phyloP scores from a whole-genome alignment of 805 yeast genomes.

The Yarrowia yakushimensis region DNA sequence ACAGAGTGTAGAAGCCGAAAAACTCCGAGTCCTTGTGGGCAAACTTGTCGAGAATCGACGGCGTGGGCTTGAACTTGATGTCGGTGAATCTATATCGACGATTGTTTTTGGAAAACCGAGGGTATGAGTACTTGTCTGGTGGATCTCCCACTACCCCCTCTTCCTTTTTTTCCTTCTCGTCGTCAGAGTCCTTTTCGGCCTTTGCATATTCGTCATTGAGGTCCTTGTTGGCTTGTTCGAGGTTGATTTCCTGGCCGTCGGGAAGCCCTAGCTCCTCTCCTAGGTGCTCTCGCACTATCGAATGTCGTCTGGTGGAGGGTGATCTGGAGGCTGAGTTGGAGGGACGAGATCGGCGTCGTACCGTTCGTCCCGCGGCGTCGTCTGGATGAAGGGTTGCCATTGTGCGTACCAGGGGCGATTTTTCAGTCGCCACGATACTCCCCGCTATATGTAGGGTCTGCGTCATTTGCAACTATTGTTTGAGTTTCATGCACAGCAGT shows the following conservation, averaged over 20 bases:
- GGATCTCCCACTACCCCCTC: background rate
- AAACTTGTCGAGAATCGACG: conserved; percentile 7
- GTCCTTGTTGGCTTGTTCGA: background rate
- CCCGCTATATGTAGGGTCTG: conserved; percentile 18
- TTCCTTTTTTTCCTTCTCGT: background rate
- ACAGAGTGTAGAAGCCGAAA: conserved; percentile 74
- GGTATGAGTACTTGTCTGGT: conserved; percentile 20
- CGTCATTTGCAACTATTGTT: conserved; percentile 1
- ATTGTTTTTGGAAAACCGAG: conserved; percentile 19
- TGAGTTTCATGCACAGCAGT: background rate
- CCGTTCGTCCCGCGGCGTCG: background rate
- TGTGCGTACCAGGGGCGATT: background rate
- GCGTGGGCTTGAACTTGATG: conserved; percentile 24
- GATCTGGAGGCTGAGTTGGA: background rate
- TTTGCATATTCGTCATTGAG: conserved; percentile 6
- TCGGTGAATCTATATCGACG: conserved; percentile 18
- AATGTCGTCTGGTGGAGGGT: conserved; percentile 7
- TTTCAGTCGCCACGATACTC: background rate
- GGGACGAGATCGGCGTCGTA: background rate
- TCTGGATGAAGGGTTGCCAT: conserved; percentile 1
- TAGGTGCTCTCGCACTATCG: conserved; percentile 6
- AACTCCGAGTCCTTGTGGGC: conserved; percentile 39
- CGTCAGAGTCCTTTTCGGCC: conserved; percentile 19
- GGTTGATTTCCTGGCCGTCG: background rate
- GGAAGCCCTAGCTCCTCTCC: conserved; percentile 1